phyloP scores from a whole-genome alignment of 176 grass and related monocot genomes.

The Areca catechu region DNA sequence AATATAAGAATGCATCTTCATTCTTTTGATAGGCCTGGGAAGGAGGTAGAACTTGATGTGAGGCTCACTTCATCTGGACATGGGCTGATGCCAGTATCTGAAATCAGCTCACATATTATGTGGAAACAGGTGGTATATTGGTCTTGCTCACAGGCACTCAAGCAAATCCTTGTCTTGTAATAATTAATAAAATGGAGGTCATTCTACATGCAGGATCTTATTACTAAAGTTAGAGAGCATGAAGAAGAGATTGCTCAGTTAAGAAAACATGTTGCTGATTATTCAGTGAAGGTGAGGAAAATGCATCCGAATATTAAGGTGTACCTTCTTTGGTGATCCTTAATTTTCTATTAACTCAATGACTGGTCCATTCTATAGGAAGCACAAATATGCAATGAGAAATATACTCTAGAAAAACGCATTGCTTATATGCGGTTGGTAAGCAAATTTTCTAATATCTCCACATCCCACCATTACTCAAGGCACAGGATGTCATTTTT shows the following conservation, averaged over 20 bases:
- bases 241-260: constrained; percentile 86
- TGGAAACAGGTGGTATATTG: constrained; percentile 60
- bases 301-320: not conserved
- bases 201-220: constrained; percentile 43
- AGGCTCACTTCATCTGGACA: constrained; percentile 40
- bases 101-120: constrained; percentile 39
- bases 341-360: constrained; percentile 21
- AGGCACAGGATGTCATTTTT: not conserved
- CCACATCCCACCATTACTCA: not conserved
- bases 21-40: constrained; percentile 37
- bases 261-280: constrained; percentile 72
- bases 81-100: constrained; percentile 44
- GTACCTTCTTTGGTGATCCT: not conserved
- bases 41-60: constrained; percentile 53
- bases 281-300: constrained; percentile 56
- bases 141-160: no score
- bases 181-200: no score
- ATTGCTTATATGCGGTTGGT: constrained; percentile 85
- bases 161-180: no score
- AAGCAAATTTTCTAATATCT: constrained; percentile 13
- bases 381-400: constrained; percentile 59
- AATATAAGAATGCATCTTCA: constrained; percentile 7
- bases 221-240: constrained; percentile 50
- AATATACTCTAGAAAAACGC: constrained; percentile 64
- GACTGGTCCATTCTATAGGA: constrained; percentile 42